Base-by-base conservation (phyloP, 2,329 filamentous ascomycete genomes). In the Hypoxylon sp. region DNA sequence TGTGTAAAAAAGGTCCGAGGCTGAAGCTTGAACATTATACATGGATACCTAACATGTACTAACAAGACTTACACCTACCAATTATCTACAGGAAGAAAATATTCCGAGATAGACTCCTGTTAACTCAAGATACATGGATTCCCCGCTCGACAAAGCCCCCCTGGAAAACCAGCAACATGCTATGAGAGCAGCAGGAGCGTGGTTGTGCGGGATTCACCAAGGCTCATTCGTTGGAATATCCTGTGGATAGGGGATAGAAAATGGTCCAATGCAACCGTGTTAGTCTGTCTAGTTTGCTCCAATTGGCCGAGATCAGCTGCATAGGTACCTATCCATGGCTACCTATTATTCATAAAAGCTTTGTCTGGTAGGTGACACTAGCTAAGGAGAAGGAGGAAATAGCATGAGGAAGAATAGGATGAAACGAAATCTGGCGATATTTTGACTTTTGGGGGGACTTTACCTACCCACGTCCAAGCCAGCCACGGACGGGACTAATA, bases 191-290 rank as follows among this genome's bases (percentile, higher is more conserved):
- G 35, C 7, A 15, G 40, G 49, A 42, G 38, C 26, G 20, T 51
- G 34, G 45, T 56, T 55, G 55, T 58, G 51, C 48, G n/a, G 23
- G 35, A 54, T 51, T 46, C 36, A 27, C 21, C 23, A 20, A 34
- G 23, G 30, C 35, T 51, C 19, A 58, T 60, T 60, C 45, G 57
- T 36, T 29, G 36, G 37, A 27, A 34, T 17, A 8, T 16, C 15
- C 12, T 20, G 37, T 43, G 31, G 43, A 29, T 44, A 57, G 17
- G 38, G 44, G 42, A 51, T 37, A 20, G 29, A 36, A 23, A 40
- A 30, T 19, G n/a, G 23, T 30, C n/a, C n/a, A n/a, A n/a, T n/a
- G n/a, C n/a, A n/a, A n/a, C n/a, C n/a, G n/a, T 41, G 20, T 48
- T 15, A 30, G 19, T 34, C 31, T 36, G n/a, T n/a, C 37, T n/a